Conservation (phyloP, 2,329 filamentous ascomycete species). For the Elsinoe ampelina region DNA sequence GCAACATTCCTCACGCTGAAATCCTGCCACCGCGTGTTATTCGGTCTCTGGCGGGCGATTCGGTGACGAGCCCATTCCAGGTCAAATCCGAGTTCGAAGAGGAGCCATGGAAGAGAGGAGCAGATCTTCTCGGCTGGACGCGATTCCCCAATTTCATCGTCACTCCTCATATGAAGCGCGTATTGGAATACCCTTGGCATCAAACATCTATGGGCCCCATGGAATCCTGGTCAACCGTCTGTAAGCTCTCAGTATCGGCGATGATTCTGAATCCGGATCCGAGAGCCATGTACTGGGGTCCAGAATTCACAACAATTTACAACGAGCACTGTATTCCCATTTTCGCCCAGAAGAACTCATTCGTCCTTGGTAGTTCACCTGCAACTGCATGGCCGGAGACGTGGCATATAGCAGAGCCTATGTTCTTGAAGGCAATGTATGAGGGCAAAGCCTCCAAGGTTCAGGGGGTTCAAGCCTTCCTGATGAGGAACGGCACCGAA, state of each 20-base stretch:
- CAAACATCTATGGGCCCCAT: constrained; percentile 6
- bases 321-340: constrained; percentile 24
- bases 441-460: constrained; percentile 15
- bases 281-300: constrained; percentile 22
- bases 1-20: not conserved
- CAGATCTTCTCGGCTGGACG: constrained; percentile 1
- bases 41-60: not conserved
- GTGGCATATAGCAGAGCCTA: constrained; percentile 17
- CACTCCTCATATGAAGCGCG: constrained; percentile 1
- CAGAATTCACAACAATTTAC: constrained; percentile 25
- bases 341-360: constrained; percentile 22
- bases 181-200: constrained; percentile 4
- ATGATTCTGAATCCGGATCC: constrained; percentile 10
- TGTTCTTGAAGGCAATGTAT: constrained; percentile 20
- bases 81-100: not conserved
- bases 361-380: constrained; percentile 18
- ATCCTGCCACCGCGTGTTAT: not conserved
- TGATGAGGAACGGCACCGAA: constrained; percentile 14
- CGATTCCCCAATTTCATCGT: not conserved
- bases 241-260: constrained; percentile 7
- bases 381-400: constrained; percentile 20
- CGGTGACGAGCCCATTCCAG: not conserved
- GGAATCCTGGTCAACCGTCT: not conserved
- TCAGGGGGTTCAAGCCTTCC: constrained; percentile 12
- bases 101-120: constrained; percentile 1